Base-by-base conservation (phyloP, 192 early-diverging fungal genomes). In the Diversispora epigaea region DNA sequence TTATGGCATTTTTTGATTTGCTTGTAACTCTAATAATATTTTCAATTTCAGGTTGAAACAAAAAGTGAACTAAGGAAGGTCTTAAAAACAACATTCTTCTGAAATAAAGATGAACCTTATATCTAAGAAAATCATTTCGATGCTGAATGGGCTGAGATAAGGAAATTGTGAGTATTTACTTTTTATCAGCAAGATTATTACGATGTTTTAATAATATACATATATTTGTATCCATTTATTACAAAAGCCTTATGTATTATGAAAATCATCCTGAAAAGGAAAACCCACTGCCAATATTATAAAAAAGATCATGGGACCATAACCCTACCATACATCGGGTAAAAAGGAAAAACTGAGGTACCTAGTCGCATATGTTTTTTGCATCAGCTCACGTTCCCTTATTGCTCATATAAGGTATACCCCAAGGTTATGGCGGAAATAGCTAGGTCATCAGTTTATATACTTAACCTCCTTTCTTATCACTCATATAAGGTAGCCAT, bases 91-190 rank as follows among this genome's bases (percentile, higher is more conserved):
- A 77, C 56, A 58, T 70, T 57, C 46, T 70, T 62, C n/a, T 15
- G 5, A 77, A 50, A 68, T 52, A 40, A 60, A 10, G 45, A 77
- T 62, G 67, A 77, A 43, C 55, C 46, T 43, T 77, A 77, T 70
- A 21, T 68, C 32, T 41, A 50, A 45, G 52, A 46, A 52, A 58
- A 56, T 19, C 76, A 77, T 70, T 77, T 68, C 17, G 76, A 77
- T 77, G 54, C 67, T 46, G 65, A 77, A 70, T 77, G 67, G 74
- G 76, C 47, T 47, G 57, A 77, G 54, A 68, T 76, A 55, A 54
- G 66, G 55, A 76, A 76, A 46, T 60, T 68, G 14, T 58, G 56
- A 22, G 75, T 68, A 67, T 76, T 76, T 76, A 22, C 63, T 57
- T 64, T 76, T 76, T 76, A 70, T 70, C 68, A 58, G 56, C 19